Evolutionary conservation across 169 alveolate species (phyloP).

Genomic region (Miamiensis avidus): DNA sequence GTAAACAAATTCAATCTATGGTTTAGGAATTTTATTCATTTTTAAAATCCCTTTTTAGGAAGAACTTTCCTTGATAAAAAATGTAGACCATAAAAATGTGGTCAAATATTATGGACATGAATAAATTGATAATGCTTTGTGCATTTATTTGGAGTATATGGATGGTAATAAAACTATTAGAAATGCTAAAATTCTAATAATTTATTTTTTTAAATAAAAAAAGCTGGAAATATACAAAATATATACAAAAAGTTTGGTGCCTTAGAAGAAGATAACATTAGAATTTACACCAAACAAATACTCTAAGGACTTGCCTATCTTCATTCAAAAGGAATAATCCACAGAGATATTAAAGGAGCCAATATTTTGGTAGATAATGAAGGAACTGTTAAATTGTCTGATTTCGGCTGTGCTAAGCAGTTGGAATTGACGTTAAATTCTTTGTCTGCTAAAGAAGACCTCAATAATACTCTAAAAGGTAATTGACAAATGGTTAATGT

Average conservation of each 20-base stretch:
- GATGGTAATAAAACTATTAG: constrained; percentile 13
- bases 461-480: constrained; percentile 24
- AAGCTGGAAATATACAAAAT: constrained; percentile 24
- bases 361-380: constrained; percentile 64
- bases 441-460: constrained; percentile 9
- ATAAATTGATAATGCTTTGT: constrained; percentile 30
- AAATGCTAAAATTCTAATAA: background rate
- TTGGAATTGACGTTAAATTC: constrained; percentile 51
- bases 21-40: constrained; percentile 25
- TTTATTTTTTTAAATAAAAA: no score
- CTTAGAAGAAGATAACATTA: constrained; percentile 18
- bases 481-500: background rate
- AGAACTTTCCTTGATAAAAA: constrained; percentile 47
- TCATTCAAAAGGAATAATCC: constrained; percentile 67
- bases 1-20: constrained; percentile 24
- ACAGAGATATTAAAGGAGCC: constrained; percentile 80
- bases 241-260: constrained; percentile 47
- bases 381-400: constrained; percentile 78
- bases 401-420: constrained; percentile 76
- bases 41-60: constrained; percentile 38
- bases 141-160: constrained; percentile 42
- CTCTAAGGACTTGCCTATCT: constrained; percentile 66
- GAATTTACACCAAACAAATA: constrained; percentile 45
- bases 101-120: constrained; percentile 44
- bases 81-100: constrained; percentile 45